phyloP scores from a whole-genome alignment of 306 rosid species.

The Cucumis hystrix region DNA sequence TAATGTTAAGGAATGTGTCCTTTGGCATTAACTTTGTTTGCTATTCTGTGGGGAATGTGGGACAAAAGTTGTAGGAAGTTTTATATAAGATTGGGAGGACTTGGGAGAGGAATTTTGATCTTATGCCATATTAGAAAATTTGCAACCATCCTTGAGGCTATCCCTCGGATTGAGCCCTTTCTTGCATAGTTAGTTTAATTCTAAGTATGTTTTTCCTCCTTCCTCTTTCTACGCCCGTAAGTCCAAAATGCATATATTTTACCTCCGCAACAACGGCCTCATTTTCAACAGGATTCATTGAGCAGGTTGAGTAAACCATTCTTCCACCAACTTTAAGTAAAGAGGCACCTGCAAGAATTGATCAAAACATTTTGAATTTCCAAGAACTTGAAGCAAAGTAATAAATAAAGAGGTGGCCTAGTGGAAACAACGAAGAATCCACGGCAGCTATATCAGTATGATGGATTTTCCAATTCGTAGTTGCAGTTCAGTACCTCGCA shows the following conservation, averaged over 20 bases:
- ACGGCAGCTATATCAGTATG: background rate
- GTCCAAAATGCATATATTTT: background rate
- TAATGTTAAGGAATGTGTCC: background rate
- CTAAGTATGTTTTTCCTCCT: background rate
- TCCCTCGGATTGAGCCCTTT: background rate
- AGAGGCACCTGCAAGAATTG: slow-evolving; percentile 49
- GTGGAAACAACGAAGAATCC: background rate
- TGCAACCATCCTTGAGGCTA: background rate
- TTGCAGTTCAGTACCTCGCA: slow-evolving; percentile 38
- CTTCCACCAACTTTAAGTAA: slow-evolving; percentile 91
- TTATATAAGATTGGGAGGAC: background rate
- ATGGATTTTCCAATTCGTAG: background rate
- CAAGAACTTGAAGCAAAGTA: background rate
- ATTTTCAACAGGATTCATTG: slow-evolving; percentile 96
- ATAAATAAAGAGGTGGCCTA: background rate
- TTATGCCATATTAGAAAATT: background rate
- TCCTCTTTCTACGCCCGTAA: background rate
- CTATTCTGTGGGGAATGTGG: background rate
- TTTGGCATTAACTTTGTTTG: background rate
- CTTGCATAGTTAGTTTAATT: background rate
- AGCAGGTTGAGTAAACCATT: slow-evolving; percentile 96
- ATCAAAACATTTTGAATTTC: background rate
- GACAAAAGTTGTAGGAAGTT: background rate
- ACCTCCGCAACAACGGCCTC: slow-evolving; percentile 99
- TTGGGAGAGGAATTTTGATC: background rate